Evolutionary conservation across 2,329 filamentous ascomycete species (phyloP).

Genomic region (Daldinia sp.): DNA sequence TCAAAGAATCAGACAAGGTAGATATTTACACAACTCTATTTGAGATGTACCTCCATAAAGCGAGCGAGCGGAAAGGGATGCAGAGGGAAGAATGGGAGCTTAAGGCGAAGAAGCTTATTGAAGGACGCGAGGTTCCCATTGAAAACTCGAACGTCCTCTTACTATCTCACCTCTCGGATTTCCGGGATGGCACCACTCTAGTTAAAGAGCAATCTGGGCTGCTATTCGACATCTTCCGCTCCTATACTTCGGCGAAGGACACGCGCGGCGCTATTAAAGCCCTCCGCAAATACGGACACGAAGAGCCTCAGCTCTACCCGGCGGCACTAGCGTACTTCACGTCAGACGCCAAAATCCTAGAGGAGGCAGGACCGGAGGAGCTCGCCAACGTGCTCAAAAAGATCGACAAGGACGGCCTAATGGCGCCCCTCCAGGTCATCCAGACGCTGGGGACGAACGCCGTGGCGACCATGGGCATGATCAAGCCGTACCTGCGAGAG

Average conservation of each 20-base stretch:
- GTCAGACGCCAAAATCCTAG: slow-evolving; percentile 81
- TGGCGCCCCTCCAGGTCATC: slow-evolving; percentile 96
- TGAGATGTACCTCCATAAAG: slow-evolving; percentile 96
- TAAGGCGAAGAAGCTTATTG: slow-evolving; percentile 90
- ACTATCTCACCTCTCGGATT: slow-evolving; percentile 90
- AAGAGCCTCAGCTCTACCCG: slow-evolving; percentile 92
- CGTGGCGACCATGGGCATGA: slow-evolving; percentile 96
- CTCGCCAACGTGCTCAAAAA: slow-evolving; percentile 82
- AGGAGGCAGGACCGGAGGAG: slow-evolving; percentile 86
- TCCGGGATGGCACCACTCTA: slow-evolving; percentile 88
- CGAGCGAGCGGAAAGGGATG: slow-evolving; percentile 77
- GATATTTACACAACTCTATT: slow-evolving; percentile 96
- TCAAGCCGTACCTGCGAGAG: slow-evolving; percentile 89
- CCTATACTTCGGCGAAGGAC: slow-evolving; percentile 92
- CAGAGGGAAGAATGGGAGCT: slow-evolving; percentile 83
- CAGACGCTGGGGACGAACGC: slow-evolving; percentile 78
- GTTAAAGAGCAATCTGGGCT: slow-evolving; percentile 95
- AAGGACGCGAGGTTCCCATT: slow-evolving; percentile 83
- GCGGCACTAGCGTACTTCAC: slow-evolving; percentile 94
- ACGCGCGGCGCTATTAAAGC: slow-evolving; percentile 91
- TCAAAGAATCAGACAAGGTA: slow-evolving; percentile 80
- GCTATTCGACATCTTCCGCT: slow-evolving; percentile 94
- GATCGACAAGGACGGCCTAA: slow-evolving; percentile 90
- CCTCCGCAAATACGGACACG: slow-evolving; percentile 88
- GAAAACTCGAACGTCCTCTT: slow-evolving; percentile 95